Evolutionary conservation across 441 rosid genomes (phyloP), one percentile per base, ranked within the genome.

Genomic region (Gossypium schwendimanii): DNA sequence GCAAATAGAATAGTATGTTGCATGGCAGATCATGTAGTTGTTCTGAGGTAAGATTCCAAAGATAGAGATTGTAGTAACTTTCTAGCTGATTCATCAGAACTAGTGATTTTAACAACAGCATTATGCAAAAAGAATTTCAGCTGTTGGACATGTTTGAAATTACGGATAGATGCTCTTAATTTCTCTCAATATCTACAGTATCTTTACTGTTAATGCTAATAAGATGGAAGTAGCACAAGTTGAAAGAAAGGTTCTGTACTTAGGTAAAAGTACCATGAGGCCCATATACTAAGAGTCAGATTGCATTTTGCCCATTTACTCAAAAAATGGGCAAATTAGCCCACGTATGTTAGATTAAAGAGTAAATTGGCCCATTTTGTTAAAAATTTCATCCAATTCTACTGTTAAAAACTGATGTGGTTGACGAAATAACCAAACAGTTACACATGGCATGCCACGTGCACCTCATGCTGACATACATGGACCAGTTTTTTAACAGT

Each of bases 21-120:
- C 47, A 54, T 36, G 53, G 24, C 41, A 31, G 18, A 9, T 63
- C 66, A 63, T 23, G 39, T 54, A 12, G 20, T 65, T 45, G 14
- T 54, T 10, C n/a, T 65, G 20, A 65, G 70, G 70, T 45, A 31
- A 0, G 8, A 6, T 31, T n/a, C 45, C 67, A 18, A 70, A 63
- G 7, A 76, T 15, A 76, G n/a, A 71, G 60, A 55, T 55, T 71
- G 67, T 26, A 21, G 68, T 21, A 70, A 57, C 58, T 23, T 28
- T 49, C 54, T 3, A 8, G 71, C 39, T 14, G 11, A 58, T 45
- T 64, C 78, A 63, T 44, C 71, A 70, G 15, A 52, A 36, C 31
- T 70, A 12, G 54, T 64, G n/a, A 21, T 64, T 39, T 9, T 64
- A 1, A 64, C 20, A 11, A 64, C 44, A 39, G 17, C 12, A 65